Evolutionary conservation across 2,329 filamentous ascomycete genomes (phyloP).

Genomic region (Xylariaceae sp.): DNA sequence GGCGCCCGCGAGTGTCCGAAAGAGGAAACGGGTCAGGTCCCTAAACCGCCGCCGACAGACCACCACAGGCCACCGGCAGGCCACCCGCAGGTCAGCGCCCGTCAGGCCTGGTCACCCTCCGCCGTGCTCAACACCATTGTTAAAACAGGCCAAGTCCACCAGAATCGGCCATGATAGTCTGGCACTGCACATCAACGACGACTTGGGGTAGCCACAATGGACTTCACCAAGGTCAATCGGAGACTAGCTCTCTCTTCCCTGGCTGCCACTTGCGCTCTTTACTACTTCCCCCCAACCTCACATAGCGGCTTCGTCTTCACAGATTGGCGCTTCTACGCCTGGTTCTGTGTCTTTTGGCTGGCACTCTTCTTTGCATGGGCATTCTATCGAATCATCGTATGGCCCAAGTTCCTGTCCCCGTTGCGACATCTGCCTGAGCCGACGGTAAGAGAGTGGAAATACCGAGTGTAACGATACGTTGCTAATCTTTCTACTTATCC

Average conservation of each 20-base stretch:
- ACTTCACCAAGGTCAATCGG: not conserved
- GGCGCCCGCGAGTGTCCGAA: too few species aligned
- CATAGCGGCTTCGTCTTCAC: not conserved
- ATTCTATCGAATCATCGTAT: slow-evolving; percentile 3
- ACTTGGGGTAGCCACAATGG: not conserved
- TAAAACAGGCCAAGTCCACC: too few species aligned
- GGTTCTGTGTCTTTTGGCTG: not conserved
- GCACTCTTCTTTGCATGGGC: not conserved
- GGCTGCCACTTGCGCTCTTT: not conserved
- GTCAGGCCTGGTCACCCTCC: too few species aligned
- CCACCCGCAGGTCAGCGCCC: too few species aligned
- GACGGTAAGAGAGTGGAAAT: slow-evolving; percentile 15
- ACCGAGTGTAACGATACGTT: too few species aligned
- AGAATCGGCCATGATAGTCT: too few species aligned
- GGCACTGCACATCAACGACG: too few species aligned
- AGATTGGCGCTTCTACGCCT: not conserved
- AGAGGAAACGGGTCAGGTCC: too few species aligned
- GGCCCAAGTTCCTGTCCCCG: slow-evolving; percentile 9
- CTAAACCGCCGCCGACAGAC: too few species aligned
- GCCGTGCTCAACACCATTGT: too few species aligned
- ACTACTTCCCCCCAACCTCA: not conserved
- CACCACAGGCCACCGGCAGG: too few species aligned
- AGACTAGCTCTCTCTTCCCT: not conserved
- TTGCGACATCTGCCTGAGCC: slow-evolving; percentile 7
- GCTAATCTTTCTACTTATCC: too few species aligned